Evolutionary conservation across 2,329 filamentous ascomycete species (phyloP), one percentile per base, ranked within the genome.

Genomic region (Cyphellophora europaea): DNA sequence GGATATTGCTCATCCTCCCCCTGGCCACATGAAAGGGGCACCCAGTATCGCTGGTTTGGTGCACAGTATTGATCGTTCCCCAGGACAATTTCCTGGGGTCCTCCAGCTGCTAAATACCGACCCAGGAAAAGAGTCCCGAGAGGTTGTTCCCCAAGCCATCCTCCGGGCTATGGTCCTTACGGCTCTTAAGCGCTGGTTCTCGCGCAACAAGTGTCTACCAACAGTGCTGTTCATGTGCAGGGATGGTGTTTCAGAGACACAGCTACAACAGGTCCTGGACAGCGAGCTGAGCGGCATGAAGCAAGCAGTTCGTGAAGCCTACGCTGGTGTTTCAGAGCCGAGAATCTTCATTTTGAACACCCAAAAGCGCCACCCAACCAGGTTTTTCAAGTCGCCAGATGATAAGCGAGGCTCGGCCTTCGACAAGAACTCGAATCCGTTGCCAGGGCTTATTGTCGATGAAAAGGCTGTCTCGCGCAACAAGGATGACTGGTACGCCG

Each of bases 1-100:
- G 46, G 88, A 94, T 51, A 86, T 94, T 1, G 93, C 86, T 0
- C 88, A 94, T 49, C 87, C 87, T 0, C 88, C 85, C 13, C 71
- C 75, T 0, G 74, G 72, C 0, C 77, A 70, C 2, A 55, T 66
- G 0, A 58, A 65, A 1, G 57, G 56, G 0, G 32, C 39, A n/a
- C 85, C 84, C 2, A 91, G 82, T 54, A 70, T 93, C 35, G 86
- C 86, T 3, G 84, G 77, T 0, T 73, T 95, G 34, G 87, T 94
- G 5, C 77, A 84, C 2, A 93, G 79, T 30, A 56, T 82, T 4
- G 82, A 93, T 53, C 56, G 59, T 1, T 54, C 73, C 1, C 71
- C 93, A 17, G 77, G 69, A 1, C 86, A 93, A 51, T 95, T 82
- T 75, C 85, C 84, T 1, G 79, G 79, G 0, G 69, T 72, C 16